phyloP scores from a whole-genome alignment of 108 stramenopile species.

The Cyclotella sp. region DNA sequence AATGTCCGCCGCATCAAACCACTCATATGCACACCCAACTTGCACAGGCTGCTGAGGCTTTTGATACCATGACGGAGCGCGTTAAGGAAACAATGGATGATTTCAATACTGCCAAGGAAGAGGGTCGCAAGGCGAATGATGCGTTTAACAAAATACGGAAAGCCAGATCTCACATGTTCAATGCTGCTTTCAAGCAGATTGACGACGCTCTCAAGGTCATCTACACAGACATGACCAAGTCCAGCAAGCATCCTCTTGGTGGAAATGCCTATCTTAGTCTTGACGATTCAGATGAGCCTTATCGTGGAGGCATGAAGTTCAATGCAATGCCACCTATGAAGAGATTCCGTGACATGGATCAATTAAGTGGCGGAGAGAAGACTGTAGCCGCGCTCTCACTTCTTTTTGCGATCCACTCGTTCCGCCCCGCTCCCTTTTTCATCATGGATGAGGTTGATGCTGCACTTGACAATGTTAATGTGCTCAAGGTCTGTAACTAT shows the following conservation, averaged over 20 bases:
- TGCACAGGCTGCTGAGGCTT: constrained; percentile 81
- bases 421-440: constrained; percentile 95
- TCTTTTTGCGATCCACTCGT: constrained; percentile 98
- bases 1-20: not conserved
- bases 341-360: constrained; percentile 98
- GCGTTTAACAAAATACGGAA: constrained; percentile 81
- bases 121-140: constrained; percentile 74
- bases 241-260: constrained; percentile 91
- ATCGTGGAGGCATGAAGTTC: constrained; percentile 97
- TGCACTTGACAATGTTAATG: constrained; percentile 94
- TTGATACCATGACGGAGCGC: constrained; percentile 72
- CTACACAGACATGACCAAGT: constrained; percentile 96
- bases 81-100: constrained; percentile 81
- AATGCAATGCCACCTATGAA: constrained; percentile 99
- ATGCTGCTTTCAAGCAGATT: constrained; percentile 89
- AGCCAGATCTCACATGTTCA: constrained; percentile 81
- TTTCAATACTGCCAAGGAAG: constrained; percentile 79
- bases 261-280: constrained; percentile 94
- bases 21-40: not conserved
- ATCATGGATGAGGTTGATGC: constrained; percentile 99
- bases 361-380: constrained; percentile 99
- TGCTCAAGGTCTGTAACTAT: constrained; percentile 98
- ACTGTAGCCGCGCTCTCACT: constrained; percentile 98
- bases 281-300: constrained; percentile 95
- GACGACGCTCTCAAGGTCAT: constrained; percentile 89